These are phyloP conservation scores for Paulownia fortunei DNA, from an alignment of 257 asterid genomes.

Conservation along the genomic window DNA sequence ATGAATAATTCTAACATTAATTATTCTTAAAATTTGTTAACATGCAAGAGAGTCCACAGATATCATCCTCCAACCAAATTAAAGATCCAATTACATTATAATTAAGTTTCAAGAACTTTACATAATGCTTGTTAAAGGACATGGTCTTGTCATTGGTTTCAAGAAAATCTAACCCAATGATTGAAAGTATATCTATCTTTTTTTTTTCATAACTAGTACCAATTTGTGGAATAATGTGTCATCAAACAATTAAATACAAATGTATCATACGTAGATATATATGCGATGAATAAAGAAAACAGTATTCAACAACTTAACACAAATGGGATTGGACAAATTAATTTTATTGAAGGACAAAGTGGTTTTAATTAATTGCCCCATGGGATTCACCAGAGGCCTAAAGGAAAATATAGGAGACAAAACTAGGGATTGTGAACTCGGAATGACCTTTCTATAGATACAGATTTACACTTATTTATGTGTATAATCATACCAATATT, in stretches of 20 bases:
- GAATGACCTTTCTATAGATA: neutral
- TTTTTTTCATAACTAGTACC: constrained; percentile 15
- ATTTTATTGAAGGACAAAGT: constrained; percentile 20
- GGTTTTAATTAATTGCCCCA: constrained; percentile 32
- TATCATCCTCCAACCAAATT: neutral
- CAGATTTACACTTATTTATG: neutral
- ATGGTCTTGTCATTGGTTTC: neutral
- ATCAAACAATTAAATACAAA: constrained; percentile 37
- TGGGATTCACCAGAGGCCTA: constrained; percentile 48
- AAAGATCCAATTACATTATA: neutral
- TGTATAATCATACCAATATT: neutral
- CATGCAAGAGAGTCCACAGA: no score
- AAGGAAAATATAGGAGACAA: constrained; percentile 17
- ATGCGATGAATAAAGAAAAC: constrained; percentile 26
- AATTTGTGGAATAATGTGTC: constrained; percentile 45
- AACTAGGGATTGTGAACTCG: neutral
- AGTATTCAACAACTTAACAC: constrained; percentile 31
- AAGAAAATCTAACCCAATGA: constrained; percentile 34
- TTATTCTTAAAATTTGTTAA: no score
- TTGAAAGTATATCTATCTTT: constrained; percentile 37
- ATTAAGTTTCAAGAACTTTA: constrained; percentile 19
- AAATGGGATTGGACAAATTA: constrained; percentile 42
- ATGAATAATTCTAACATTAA: no score
- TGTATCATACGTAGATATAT: constrained; percentile 10
- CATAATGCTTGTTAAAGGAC: constrained; percentile 6